These are phyloP conservation scores for Annulohypoxylon truncatum DNA, from an alignment of 2,329 filamentous ascomycete genomes.

Conservation along the genomic window DNA sequence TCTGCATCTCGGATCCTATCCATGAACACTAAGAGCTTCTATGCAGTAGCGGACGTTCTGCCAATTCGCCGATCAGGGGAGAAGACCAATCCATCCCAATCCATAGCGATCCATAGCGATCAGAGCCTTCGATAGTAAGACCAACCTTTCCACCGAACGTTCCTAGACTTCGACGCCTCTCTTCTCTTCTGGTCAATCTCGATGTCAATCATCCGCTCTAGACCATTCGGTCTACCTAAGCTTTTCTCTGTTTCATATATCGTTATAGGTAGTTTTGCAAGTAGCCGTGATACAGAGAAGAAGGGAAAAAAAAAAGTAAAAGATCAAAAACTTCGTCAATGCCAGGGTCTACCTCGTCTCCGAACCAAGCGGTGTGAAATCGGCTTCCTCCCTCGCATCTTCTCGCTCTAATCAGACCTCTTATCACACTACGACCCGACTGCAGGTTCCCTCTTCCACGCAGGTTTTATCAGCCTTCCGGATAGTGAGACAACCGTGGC, in stretches of 20 bases:
- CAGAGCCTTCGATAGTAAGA: not conserved
- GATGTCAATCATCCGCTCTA: slow-evolving; percentile 14
- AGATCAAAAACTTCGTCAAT: not conserved
- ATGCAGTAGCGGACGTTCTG: slow-evolving; percentile 35
- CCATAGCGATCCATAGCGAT: not conserved
- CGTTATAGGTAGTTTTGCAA: slow-evolving; percentile 2
- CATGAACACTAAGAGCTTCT: slow-evolving; percentile 29
- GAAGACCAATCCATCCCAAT: not conserved
- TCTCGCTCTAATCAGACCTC: slow-evolving; percentile 32
- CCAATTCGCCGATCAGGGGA: slow-evolving; percentile 30
- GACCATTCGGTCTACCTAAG: slow-evolving; percentile 6
- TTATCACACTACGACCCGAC: slow-evolving; percentile 34
- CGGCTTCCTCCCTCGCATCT: slow-evolving; percentile 36
- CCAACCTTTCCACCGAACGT: slow-evolving; percentile 5
- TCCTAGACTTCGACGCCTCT: not conserved
- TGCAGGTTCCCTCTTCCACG: slow-evolving; percentile 37
- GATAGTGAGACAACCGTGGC: slow-evolving; percentile 31
- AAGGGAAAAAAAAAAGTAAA: slow-evolving; percentile 6
- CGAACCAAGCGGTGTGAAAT: slow-evolving; percentile 37
- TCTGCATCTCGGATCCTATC: slow-evolving; percentile 26
- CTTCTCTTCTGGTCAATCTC: slow-evolving; percentile 5
- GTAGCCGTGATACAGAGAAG: slow-evolving; percentile 23
- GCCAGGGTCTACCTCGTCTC: slow-evolving; percentile 23
- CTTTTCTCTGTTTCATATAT: slow-evolving; percentile 19
- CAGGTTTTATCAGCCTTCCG: slow-evolving; percentile 24